Percentiles rank a stretch among this genome's conserved stretches.
Conservation (phyloP, 345 rosid species). For the Lepidium aucheri region DNA sequence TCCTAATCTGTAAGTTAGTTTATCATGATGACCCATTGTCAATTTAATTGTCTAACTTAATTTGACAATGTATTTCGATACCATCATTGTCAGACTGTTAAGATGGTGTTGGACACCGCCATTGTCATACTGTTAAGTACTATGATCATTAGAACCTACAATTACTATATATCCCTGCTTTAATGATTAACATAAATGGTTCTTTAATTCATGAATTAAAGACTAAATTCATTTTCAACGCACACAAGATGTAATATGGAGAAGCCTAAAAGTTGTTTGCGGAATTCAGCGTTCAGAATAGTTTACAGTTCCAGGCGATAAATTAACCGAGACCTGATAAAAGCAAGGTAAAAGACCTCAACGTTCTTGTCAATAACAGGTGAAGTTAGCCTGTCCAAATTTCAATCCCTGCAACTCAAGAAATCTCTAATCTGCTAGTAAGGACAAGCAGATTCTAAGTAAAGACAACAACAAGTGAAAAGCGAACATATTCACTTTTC, state of each 20-base stretch:
- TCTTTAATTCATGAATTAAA: conserved; percentile 6
- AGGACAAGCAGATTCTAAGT: conserved; percentile 14
- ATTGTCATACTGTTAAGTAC: too few relatives aligned
- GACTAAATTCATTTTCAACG: not conserved
- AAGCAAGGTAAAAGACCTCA: conserved; percentile 2
- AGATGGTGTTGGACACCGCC: too few relatives aligned
- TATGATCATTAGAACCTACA: too few relatives aligned
- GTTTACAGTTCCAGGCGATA: conserved; percentile 7
- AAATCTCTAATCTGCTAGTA: conserved; percentile 16
- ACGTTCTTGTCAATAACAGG: not conserved
- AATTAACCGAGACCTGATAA: conserved; percentile 4
- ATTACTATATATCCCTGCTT: too few relatives aligned
- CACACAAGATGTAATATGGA: not conserved
- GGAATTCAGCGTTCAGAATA: not conserved
- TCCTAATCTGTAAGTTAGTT: not conserved
- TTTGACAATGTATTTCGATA: too few relatives aligned
- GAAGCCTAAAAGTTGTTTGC: not conserved
- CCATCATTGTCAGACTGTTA: too few relatives aligned
- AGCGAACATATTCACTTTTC: conserved; percentile 3
- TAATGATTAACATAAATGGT: not conserved
- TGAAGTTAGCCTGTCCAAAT: not conserved
- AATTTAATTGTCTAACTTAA: not conserved
- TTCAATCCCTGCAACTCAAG: conserved; percentile 8
- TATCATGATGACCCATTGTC: not conserved
- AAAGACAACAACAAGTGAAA: conserved; percentile 25